phyloP scores from a whole-genome alignment of 2,329 filamentous ascomycete genomes.

The Paecilomyces sp. region DNA sequence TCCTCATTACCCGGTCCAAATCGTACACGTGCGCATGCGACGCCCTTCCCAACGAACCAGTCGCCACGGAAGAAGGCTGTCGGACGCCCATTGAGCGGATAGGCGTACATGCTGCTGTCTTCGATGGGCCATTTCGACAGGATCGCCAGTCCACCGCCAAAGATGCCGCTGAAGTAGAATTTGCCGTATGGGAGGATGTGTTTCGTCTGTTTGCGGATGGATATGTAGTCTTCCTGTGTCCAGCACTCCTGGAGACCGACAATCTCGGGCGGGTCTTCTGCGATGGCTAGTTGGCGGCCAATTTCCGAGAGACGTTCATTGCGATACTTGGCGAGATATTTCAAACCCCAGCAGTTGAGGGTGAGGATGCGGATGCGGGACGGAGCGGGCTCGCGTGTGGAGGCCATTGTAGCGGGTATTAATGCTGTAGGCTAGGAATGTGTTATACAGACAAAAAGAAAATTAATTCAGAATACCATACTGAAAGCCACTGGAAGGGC shows the following conservation, averaged over 20 bases:
- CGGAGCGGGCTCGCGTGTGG: slow-evolving; percentile 28
- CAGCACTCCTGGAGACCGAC: slow-evolving; percentile 95
- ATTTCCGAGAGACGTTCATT: slow-evolving; percentile 75
- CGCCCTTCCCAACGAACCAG: slow-evolving; percentile 93
- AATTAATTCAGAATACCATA: background rate
- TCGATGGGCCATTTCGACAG: slow-evolving; percentile 88
- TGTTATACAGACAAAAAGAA: background rate
- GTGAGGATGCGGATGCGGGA: slow-evolving; percentile 70
- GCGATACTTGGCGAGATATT: slow-evolving; percentile 73
- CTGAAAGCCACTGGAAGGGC: background rate
- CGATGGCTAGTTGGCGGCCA: slow-evolving; percentile 65
- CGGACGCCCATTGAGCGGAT: slow-evolving; percentile 87
- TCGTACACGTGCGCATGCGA: slow-evolving; percentile 74
- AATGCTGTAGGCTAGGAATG: background rate
- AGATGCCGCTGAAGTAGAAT: slow-evolving; percentile 84
- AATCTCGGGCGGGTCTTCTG: slow-evolving; percentile 66
- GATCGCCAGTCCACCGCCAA: slow-evolving; percentile 83
- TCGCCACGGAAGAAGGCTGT: slow-evolving; percentile 92
- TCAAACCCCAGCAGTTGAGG: slow-evolving; percentile 95
- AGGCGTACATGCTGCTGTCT: slow-evolving; percentile 77
- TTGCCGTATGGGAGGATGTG: slow-evolving; percentile 80
- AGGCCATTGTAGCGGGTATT: slow-evolving; percentile 3
- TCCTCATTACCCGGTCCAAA: slow-evolving; percentile 59
- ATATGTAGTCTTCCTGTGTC: slow-evolving; percentile 75
- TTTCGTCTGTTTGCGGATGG: slow-evolving; percentile 66